phyloP scores from a whole-genome alignment of 2,329 filamentous ascomycete species.

The Cladosporium sp. region DNA sequence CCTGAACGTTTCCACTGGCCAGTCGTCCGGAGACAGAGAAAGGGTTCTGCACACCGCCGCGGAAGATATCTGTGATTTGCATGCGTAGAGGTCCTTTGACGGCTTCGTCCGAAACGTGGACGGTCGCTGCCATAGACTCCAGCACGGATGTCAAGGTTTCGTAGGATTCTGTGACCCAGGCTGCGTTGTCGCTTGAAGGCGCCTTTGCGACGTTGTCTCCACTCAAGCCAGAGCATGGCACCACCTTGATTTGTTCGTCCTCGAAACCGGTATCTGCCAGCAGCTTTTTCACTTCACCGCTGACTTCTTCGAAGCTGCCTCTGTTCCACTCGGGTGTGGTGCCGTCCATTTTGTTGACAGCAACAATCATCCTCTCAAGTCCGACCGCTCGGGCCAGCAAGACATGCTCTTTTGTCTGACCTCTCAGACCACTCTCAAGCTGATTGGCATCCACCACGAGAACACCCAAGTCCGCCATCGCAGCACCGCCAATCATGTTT shows the following conservation, averaged over 20 bases:
- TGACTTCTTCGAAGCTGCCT: conserved; percentile 78
- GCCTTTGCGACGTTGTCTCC: conserved; percentile 76
- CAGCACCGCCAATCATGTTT: conserved; percentile 97
- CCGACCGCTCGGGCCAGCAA: conserved; percentile 86
- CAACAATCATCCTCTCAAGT: conserved; percentile 80
- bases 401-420: conserved; percentile 92
- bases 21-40: conserved; percentile 82
- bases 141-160: conserved; percentile 76
- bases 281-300: conserved; percentile 76
- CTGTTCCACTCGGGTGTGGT: conserved; percentile 67
- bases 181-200: conserved; percentile 45
- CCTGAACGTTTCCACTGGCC: conserved; percentile 76
- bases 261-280: conserved; percentile 77
- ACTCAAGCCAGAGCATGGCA: conserved; percentile 83
- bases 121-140: conserved; percentile 55
- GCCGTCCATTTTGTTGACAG: conserved; percentile 91
- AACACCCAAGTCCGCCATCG: conserved; percentile 92
- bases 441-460: conserved; percentile 92
- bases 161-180: conserved; percentile 65
- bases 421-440: conserved; percentile 88
- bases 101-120: conserved; percentile 43
- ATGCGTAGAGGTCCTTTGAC: conserved; percentile 77
- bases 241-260: conserved; percentile 72
- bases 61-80: conserved; percentile 82
- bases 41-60: conserved; percentile 71